Percentiles rank a stretch among this genome's conserved stretches.
Conservation (phyloP, 805 yeast genomes). For the Debaryomyces maramus region DNA sequence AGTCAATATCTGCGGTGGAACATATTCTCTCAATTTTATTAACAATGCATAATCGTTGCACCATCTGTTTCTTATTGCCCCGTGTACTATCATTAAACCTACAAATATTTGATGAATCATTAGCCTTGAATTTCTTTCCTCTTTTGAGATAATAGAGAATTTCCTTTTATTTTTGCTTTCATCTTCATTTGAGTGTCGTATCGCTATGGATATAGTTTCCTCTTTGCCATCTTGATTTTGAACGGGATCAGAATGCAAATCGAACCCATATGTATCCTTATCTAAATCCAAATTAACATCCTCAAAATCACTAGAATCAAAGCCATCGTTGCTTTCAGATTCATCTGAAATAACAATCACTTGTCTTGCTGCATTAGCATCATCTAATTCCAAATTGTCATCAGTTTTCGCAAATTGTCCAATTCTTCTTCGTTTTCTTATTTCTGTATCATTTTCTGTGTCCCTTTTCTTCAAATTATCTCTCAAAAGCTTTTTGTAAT, state of each 20-base stretch:
- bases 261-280: neutral
- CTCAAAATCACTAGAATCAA: constrained; percentile 29
- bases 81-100: constrained; percentile 63
- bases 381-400: neutral
- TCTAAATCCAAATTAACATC: constrained; percentile 23
- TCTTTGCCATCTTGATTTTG: constrained; percentile 6
- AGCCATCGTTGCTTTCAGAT: constrained; percentile 33
- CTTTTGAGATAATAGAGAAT: constrained; percentile 44
- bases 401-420: neutral
- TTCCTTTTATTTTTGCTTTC: constrained; percentile 23
- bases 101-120: constrained; percentile 60
- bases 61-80: constrained; percentile 72
- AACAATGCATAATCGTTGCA: constrained; percentile 51
- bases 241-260: constrained; percentile 2
- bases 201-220: constrained; percentile 11
- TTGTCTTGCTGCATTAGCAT: neutral
- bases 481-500: constrained; percentile 14
- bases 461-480: neutral
- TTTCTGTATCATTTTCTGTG: neutral
- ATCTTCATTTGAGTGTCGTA: constrained; percentile 18
- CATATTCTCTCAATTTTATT: constrained; percentile 37
- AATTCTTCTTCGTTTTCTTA: constrained; percentile 5
- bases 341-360: constrained; percentile 20
- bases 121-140: constrained; percentile 55
- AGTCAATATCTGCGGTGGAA: constrained; percentile 48